Conservation (phyloP, 805 yeast genomes). For the Phaffomyces thermotolerans region DNA sequence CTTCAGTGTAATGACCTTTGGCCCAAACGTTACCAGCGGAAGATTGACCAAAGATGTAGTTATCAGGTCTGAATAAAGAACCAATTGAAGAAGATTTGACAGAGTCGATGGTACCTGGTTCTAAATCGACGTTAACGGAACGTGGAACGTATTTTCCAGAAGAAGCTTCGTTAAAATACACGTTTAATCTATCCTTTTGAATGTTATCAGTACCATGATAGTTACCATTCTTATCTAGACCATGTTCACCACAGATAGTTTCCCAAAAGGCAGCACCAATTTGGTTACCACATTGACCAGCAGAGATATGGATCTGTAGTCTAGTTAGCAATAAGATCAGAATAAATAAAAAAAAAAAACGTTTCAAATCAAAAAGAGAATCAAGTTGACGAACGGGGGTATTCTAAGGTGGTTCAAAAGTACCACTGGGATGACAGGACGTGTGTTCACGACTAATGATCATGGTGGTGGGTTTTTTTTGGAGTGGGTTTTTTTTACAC, state of each 20-base stretch:
- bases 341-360: slow-evolving; percentile 4
- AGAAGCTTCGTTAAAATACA: slow-evolving; percentile 93
- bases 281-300: slow-evolving; percentile 99
- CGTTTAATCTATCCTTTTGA: slow-evolving; percentile 86
- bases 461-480: no score
- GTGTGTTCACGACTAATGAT: no score
- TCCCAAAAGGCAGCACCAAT: slow-evolving; percentile 95
- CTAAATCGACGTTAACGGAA: slow-evolving; percentile 93
- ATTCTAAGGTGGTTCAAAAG: neutral
- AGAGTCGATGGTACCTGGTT: slow-evolving; percentile 96
- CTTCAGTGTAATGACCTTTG: slow-evolving; percentile 97
- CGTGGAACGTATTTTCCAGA: slow-evolving; percentile 97
- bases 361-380: neutral
- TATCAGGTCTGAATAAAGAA: slow-evolving; percentile 95
- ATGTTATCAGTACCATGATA: slow-evolving; percentile 54
- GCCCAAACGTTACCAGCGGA: slow-evolving; percentile 99
- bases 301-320: slow-evolving; percentile 79
- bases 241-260: slow-evolving; percentile 85
- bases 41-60: slow-evolving; percentile 93
- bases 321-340: slow-evolving; percentile 12
- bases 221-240: slow-evolving; percentile 67
- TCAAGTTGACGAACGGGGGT: neutral
- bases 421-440: neutral
- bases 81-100: slow-evolving; percentile 90
- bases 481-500: no score